Conservation (phyloP, 805 yeast species). For the Metschnikowia colocasiae region DNA sequence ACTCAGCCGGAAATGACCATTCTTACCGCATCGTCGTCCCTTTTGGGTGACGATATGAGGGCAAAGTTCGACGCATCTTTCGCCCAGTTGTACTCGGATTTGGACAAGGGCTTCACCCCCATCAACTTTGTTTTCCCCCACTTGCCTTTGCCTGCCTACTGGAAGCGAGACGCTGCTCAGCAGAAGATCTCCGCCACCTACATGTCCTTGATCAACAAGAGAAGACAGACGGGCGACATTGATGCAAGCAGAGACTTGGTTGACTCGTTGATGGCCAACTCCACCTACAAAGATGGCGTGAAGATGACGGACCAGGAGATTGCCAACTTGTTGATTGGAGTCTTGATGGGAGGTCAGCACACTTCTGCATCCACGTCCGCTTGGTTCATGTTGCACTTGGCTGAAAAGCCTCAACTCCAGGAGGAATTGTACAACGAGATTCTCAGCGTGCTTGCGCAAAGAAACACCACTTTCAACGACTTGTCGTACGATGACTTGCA, state of each 20-base stretch:
- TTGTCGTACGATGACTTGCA: slow-evolving; percentile 79
- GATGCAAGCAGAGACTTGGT: slow-evolving; percentile 79
- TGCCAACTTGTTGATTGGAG: slow-evolving; percentile 89
- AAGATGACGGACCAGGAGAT: slow-evolving; percentile 93
- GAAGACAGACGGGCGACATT: slow-evolving; percentile 74
- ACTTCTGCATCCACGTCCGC: slow-evolving; percentile 95
- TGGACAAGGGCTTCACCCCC: slow-evolving; percentile 96
- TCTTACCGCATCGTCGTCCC: slow-evolving; percentile 89
- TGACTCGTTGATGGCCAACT: slow-evolving; percentile 77
- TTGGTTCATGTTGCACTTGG: slow-evolving; percentile 90
- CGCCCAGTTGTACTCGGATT: slow-evolving; percentile 81
- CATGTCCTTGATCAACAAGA: slow-evolving; percentile 66
- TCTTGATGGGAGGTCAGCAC: slow-evolving; percentile 99
- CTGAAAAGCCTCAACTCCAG: slow-evolving; percentile 81
- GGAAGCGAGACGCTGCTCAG: slow-evolving; percentile 86
- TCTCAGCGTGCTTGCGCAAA: slow-evolving; percentile 48
- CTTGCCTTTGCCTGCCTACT: slow-evolving; percentile 83
- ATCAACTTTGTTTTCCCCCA: slow-evolving; percentile 93
- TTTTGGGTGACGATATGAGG: slow-evolving; percentile 91
- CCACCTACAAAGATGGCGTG: slow-evolving; percentile 90
- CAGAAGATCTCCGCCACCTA: slow-evolving; percentile 74
- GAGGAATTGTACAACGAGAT: slow-evolving; percentile 78
- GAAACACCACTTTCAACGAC: slow-evolving; percentile 44
- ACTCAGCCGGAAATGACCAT: slow-evolving; percentile 94
- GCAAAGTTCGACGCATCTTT: slow-evolving; percentile 74